Base-by-base conservation (phyloP, 2,329 filamentous ascomycete species). In the Conoideocrella luteorostrata region DNA sequence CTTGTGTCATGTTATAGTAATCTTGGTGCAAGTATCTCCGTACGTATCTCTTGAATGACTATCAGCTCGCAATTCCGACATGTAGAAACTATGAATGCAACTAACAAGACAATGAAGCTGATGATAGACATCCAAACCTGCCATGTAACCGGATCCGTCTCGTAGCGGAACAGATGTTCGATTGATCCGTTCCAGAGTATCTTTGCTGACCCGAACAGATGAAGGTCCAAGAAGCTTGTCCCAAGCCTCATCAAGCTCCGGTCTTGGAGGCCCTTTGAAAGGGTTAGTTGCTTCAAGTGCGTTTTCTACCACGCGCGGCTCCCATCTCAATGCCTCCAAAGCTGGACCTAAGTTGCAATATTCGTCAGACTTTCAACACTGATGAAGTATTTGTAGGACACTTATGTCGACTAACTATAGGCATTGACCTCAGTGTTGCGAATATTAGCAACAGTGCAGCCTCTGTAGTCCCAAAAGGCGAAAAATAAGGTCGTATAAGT, bases 351-450 rank as follows among this genome's bases (percentile, higher is more conserved):
- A 22, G 15, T n/a, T n/a, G n/a, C n/a, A n/a, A n/a, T n/a, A n/a
- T n/a, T n/a, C n/a, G n/a, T n/a, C n/a, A n/a, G n/a, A n/a, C n/a
- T n/a, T n/a, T n/a, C n/a, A n/a, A n/a, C n/a, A n/a, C n/a, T n/a
- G n/a, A n/a, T n/a, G n/a, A n/a, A n/a, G n/a, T n/a, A n/a, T n/a
- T n/a, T n/a, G n/a, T n/a, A n/a, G n/a, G n/a, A n/a, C n/a, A n/a
- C n/a, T n/a, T n/a, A n/a, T n/a, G n/a, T n/a, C n/a, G n/a, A 44
- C 42, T 12, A n/a, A 45, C 43, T 45, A 26, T 45, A 45, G 17
- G 43, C 36, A 24, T 26, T 20, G 4, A 45, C 29, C 10, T 37
- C 43, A 15, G 26, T 34, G 15, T 45, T 45, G 36, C 30, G 36
- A 20, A 21, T 35, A 12, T 23, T 20, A 7, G 15, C 4, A 26